phyloP scores from a whole-genome alignment of 2,329 filamentous ascomycete species.

The Phyllosticta capitalensis region DNA sequence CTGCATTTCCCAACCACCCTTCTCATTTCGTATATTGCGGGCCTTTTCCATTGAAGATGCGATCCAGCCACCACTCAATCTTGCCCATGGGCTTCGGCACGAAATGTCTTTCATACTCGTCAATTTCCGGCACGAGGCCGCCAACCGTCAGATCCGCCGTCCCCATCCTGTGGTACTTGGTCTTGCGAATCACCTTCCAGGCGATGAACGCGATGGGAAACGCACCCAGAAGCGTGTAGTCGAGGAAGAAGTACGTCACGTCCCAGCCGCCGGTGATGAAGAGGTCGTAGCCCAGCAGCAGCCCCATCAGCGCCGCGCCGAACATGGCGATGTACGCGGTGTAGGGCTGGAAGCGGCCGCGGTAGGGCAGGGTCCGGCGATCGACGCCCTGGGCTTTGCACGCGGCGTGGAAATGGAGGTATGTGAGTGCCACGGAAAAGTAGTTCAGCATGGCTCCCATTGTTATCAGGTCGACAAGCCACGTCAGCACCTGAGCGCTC shows the following conservation, averaged over 20 bases:
- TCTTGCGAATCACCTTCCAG: conserved; percentile 10
- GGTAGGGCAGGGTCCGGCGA: conserved; percentile 40
- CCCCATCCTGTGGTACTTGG: conserved; percentile 6
- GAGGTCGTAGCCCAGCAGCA: conserved; percentile 66
- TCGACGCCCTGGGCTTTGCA: conserved; percentile 39
- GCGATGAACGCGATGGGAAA: background rate
- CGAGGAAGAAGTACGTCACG: conserved; percentile 56
- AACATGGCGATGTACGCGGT: conserved; percentile 57
- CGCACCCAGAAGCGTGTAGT: background rate
- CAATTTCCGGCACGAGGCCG: conserved; percentile 6
- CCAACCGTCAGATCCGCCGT: conserved; percentile 9
- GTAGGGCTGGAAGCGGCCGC: conserved; percentile 50
- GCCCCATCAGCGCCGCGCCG: conserved; percentile 59
- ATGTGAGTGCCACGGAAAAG: conserved; percentile 48
- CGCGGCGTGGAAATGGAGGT: conserved; percentile 49
- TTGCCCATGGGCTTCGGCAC: background rate
- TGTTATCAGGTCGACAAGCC: conserved; percentile 64
- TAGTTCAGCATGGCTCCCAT: conserved; percentile 50
- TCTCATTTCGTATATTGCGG: background rate
- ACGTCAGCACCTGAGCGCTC: conserved; percentile 58
- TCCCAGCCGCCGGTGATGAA: conserved; percentile 63
- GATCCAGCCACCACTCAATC: background rate
- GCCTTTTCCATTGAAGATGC: background rate
- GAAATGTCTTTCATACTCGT: conserved; percentile 6
- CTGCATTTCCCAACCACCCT: background rate